These are phyloP conservation scores for Pouteria campechiana DNA, from an alignment of 179 eudicot species.

Conservation along the genomic window DNA sequence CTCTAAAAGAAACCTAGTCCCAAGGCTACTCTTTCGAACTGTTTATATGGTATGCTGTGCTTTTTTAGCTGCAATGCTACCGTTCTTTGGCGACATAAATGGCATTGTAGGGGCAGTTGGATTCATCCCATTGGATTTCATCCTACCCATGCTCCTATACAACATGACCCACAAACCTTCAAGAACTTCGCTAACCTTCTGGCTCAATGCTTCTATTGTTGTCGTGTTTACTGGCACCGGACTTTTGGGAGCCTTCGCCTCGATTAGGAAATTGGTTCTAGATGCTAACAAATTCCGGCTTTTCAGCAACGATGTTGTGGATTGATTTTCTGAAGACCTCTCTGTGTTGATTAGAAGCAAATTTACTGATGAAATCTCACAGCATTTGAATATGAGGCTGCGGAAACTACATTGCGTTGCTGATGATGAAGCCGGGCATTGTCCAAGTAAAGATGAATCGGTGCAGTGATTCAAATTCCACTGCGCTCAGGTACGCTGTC, in stretches of 20 bases:
- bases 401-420: too few species aligned
- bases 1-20: conserved; percentile 77
- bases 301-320: conserved; percentile 61
- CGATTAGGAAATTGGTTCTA: conserved; percentile 50
- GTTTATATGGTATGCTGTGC: conserved; percentile 68
- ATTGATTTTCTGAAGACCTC: too few species aligned
- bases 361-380: too few species aligned
- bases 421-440: too few species aligned
- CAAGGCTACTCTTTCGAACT: conserved; percentile 60
- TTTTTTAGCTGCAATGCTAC: conserved; percentile 86
- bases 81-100: conserved; percentile 85
- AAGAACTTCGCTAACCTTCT: conserved; percentile 34
- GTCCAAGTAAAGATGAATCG: too few species aligned
- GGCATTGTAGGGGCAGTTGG: conserved; percentile 84
- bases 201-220: conserved; percentile 47
- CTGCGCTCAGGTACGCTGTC: too few species aligned
- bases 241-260: conserved; percentile 63
- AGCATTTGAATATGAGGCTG: too few species aligned
- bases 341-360: too few species aligned
- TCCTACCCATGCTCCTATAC: conserved; percentile 91
- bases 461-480: too few species aligned
- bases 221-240: conserved; percentile 66
- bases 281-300: conserved; percentile 79
- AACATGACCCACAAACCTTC: conserved; percentile 70
- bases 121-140: conserved; percentile 81